A percentile compares a stretch with the other conserved stretches of the same genome.
phyloP scores from a whole-genome alignment of 495 filamentous ascomycete genomes.

The Penicillium flavigenum region DNA sequence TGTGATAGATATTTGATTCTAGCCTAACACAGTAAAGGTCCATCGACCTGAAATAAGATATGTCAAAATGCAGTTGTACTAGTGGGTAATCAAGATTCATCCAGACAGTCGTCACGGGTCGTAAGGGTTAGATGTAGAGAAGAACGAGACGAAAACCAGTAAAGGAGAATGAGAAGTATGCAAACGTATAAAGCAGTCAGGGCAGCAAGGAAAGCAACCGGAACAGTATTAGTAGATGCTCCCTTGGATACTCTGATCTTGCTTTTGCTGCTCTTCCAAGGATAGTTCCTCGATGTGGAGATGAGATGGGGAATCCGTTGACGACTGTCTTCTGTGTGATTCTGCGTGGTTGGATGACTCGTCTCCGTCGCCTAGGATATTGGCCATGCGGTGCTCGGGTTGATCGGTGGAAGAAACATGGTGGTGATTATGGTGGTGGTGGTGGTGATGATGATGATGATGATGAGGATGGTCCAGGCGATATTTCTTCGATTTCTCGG shows the following conservation, averaged over 20 bases:
- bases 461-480: constrained; percentile 31
- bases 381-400: constrained; percentile 38
- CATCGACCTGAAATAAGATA: not conserved
- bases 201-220: not conserved
- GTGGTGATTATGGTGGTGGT: constrained; percentile 21
- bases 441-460: constrained; percentile 30
- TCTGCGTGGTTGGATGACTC: constrained; percentile 22
- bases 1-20: not conserved
- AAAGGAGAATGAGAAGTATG: not conserved
- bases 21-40: not conserved
- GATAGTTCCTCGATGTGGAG: constrained; percentile 15
- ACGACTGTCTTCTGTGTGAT: constrained; percentile 3
- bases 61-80: not conserved
- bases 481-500: constrained; percentile 25
- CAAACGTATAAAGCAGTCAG: not conserved
- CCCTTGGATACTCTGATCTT: constrained; percentile 42
- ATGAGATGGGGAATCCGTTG: constrained; percentile 4
- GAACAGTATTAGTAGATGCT: constrained; percentile 37
- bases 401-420: constrained; percentile 23
- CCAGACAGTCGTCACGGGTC: constrained; percentile 11
- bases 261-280: constrained; percentile 29
- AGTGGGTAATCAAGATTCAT: constrained; percentile 12
- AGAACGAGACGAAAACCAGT: not conserved
- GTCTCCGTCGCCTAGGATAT: constrained; percentile 44
- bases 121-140: constrained; percentile 2